Conservation (phyloP, 1,284 basidiomycete genomes). For the Boletellus deceptivus region DNA sequence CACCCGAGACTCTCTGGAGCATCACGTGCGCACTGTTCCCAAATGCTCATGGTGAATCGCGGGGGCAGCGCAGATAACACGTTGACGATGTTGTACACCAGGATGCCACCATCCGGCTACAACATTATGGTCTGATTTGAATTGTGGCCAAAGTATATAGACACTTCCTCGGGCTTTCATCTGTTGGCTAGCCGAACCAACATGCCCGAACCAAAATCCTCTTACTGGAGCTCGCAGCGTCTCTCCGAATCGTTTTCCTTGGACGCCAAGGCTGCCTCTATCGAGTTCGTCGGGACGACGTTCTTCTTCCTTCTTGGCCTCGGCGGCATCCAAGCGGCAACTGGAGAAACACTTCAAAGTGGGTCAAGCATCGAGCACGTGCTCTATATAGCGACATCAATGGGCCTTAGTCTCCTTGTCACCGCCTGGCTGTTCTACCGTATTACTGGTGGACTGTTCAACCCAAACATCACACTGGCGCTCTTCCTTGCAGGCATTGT, state of each 20-base stretch:
- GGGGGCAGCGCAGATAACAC: neutral
- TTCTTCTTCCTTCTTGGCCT: slow-evolving; percentile 62
- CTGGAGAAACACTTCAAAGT: slow-evolving; percentile 30
- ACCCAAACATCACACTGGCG: slow-evolving; percentile 66
- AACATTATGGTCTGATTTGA: neutral
- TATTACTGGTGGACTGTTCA: slow-evolving; percentile 69
- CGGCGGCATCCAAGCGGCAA: slow-evolving; percentile 56
- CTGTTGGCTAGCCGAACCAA: neutral
- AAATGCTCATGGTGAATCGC: neutral
- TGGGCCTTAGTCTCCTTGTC: slow-evolving; percentile 67
- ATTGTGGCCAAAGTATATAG: neutral
- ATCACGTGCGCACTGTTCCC: neutral
- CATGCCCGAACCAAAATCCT: neutral
- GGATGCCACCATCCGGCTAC: neutral
- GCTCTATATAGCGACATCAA: slow-evolving; percentile 59
- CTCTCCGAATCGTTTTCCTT: slow-evolving; percentile 24
- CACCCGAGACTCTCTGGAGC: neutral
- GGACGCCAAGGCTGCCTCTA: slow-evolving; percentile 46
- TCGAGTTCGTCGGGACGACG: slow-evolving; percentile 58
- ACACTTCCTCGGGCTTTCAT: no score
- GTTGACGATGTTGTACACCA: neutral
- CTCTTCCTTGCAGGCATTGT: slow-evolving; percentile 61
- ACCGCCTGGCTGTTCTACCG: slow-evolving; percentile 76
- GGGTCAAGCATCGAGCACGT: slow-evolving; percentile 40
- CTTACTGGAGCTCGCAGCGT: slow-evolving; percentile 23